phyloP scores from a whole-genome alignment of 345 rosid species.

The rapeseed (Brassica napus) region DNA sequence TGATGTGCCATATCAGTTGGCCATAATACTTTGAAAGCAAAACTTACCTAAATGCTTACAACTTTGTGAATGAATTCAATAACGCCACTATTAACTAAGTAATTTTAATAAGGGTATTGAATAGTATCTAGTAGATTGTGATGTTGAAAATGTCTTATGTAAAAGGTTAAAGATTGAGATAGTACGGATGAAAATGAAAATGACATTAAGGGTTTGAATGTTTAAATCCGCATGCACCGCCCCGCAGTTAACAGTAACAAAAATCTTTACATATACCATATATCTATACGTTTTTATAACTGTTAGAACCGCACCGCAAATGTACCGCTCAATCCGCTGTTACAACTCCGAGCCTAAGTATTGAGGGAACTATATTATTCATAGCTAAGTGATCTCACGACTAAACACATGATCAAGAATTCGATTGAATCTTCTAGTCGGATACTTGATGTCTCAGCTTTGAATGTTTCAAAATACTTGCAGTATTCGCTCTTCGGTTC shows the following conservation, averaged over 20 bases:
- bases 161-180: background rate
- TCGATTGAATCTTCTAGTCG: background rate
- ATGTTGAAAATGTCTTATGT: background rate
- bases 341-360: too few species aligned
- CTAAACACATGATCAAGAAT: background rate
- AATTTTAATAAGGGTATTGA: background rate
- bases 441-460: background rate
- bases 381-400: background rate
- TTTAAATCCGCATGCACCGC: too few species aligned
- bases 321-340: too few species aligned
- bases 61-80: background rate
- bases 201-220: background rate
- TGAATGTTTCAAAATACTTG: background rate
- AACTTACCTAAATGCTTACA: too few species aligned
- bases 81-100: background rate
- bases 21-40: background rate
- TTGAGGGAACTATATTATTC: background rate
- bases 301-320: too few species aligned
- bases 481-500: constrained; percentile 86
- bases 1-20: background rate
- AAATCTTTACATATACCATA: too few species aligned
- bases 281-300: too few species aligned
- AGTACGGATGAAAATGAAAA: background rate
- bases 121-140: background rate
- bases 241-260: too few species aligned